These are phyloP conservation scores for Suillus plorans DNA, from an alignment of 768 basidiomycete species.

Conservation along the genomic window DNA sequence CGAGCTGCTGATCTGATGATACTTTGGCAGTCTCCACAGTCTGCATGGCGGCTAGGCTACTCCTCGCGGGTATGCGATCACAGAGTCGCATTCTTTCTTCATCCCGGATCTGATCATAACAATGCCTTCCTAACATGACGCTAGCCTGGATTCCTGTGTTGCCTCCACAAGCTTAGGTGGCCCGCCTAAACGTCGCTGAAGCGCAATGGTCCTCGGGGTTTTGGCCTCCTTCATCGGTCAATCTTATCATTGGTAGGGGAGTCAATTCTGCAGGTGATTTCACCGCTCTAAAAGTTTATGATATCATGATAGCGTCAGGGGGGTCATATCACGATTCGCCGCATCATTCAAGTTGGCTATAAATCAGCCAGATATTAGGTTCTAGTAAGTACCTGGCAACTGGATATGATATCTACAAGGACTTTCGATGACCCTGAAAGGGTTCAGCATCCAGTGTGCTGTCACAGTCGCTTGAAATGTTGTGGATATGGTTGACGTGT, in stretches of 20 bases:
- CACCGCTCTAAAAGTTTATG: not conserved
- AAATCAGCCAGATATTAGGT: not conserved
- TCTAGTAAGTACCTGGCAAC: not conserved
- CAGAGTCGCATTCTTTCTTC: not conserved
- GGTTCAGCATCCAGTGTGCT: not conserved
- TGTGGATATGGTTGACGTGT: not conserved
- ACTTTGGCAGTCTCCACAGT: not conserved
- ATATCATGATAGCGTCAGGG: not conserved
- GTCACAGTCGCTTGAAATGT: not conserved
- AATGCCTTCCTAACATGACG: not conserved
- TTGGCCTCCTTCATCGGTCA: not conserved
- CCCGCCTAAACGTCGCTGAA: not conserved
- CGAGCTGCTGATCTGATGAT: not conserved
- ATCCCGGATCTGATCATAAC: not conserved
- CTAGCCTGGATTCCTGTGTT: not conserved
- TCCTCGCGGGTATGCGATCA: not conserved
- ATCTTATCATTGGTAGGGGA: not conserved
- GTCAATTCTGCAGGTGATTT: not conserved
- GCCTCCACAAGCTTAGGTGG: not conserved
- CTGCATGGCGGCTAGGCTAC: too few species aligned
- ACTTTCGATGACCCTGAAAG: not conserved
- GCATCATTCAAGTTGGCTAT: not conserved
- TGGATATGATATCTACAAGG: not conserved
- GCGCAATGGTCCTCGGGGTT: not conserved
- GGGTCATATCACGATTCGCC: not conserved